These are phyloP conservation scores for Amniculicola lignicola DNA, from an alignment of 495 filamentous ascomycete genomes.

Conservation along the genomic window DNA sequence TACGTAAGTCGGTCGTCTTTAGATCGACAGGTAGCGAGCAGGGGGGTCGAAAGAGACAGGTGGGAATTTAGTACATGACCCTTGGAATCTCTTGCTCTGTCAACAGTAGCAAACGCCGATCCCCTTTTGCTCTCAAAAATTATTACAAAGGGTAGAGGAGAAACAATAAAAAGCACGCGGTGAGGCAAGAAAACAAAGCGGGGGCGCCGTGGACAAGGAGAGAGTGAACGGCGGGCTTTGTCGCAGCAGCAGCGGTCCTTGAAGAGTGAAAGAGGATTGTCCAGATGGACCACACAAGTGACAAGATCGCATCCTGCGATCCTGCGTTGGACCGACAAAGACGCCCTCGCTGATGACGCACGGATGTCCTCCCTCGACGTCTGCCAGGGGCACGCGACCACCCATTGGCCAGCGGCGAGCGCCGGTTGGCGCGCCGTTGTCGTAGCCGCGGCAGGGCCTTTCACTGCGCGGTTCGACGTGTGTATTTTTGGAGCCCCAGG, in stretches of 20 bases:
- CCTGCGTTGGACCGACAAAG: not conserved
- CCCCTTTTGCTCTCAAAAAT: not conserved
- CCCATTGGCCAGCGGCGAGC: not conserved
- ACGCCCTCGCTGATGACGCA: not conserved
- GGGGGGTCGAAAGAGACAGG: not conserved
- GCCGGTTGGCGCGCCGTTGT: not conserved
- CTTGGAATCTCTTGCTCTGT: not conserved
- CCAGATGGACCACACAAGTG: constrained; percentile 1
- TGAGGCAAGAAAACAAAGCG: not conserved
- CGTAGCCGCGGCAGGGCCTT: too few species aligned
- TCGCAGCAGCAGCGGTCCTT: not conserved
- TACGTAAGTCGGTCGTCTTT: not conserved
- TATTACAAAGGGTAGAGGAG: constrained; percentile 3
- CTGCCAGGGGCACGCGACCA: not conserved
- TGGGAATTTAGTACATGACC: constrained; percentile 1
- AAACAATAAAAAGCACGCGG: not conserved
- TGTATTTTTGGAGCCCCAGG: too few species aligned
- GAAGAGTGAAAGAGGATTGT: not conserved
- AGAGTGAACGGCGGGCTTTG: not conserved
- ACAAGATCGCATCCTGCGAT: not conserved
- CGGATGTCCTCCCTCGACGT: constrained; percentile 1
- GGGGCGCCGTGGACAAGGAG: not conserved
- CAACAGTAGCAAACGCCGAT: not conserved
- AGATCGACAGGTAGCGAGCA: not conserved
- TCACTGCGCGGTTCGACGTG: too few species aligned